A percentile compares a stretch with the other conserved stretches of the same genome.
Evolutionary conservation across 768 basidiomycete genomes (phyloP).

Genomic region (Lactarius indigo): DNA sequence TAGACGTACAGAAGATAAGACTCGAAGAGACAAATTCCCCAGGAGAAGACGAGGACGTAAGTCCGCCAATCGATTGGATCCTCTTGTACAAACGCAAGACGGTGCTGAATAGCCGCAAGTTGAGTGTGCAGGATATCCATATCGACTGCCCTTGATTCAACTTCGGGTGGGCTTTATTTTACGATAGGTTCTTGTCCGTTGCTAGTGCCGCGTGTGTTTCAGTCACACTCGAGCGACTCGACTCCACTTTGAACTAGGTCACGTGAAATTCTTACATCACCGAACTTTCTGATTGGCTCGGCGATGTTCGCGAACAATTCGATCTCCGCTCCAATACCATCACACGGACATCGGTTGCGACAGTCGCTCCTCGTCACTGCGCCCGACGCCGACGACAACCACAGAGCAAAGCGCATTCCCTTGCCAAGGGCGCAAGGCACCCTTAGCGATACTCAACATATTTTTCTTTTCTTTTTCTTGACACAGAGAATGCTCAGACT

Average conservation of each 20-base stretch:
- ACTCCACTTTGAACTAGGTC: not conserved
- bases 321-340: slow-evolving; percentile 21
- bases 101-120: slow-evolving; percentile 44
- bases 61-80: slow-evolving; percentile 78
- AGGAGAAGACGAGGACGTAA: slow-evolving; percentile 76
- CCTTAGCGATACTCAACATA: not conserved
- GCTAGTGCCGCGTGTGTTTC: not conserved
- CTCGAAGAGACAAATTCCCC: slow-evolving; percentile 80
- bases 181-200: not conserved
- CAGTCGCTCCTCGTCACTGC: slow-evolving; percentile 21
- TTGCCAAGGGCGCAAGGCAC: slow-evolving; percentile 11
- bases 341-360: slow-evolving; percentile 17
- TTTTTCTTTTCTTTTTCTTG: slow-evolving; percentile 3
- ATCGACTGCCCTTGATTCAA: not conserved
- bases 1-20: slow-evolving; percentile 75
- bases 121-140: slow-evolving; percentile 25
- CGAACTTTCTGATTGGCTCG: slow-evolving; percentile 15
- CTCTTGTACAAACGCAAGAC: slow-evolving; percentile 66
- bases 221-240: not conserved
- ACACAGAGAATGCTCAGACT: slow-evolving; percentile 57
- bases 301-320: not conserved
- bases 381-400: slow-evolving; percentile 23
- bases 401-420: slow-evolving; percentile 8
- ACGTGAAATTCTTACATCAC: not conserved
- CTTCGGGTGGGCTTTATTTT: not conserved